phyloP scores from a whole-genome alignment of 2,329 filamentous ascomycete species.

The Fusarium sp. region DNA sequence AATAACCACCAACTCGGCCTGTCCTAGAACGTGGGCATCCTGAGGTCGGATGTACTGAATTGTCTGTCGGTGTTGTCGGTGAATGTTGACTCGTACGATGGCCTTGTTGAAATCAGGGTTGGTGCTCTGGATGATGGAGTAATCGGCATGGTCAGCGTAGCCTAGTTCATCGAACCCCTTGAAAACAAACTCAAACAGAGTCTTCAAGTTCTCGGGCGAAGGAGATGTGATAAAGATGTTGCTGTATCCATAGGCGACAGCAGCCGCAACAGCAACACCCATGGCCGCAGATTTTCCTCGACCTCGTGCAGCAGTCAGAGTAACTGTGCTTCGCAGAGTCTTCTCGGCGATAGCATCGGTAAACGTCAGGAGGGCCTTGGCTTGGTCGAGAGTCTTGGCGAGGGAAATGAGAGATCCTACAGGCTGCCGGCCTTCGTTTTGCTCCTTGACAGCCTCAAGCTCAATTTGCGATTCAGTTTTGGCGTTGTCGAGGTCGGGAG shows the following conservation, averaged over 20 bases:
- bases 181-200: constrained; percentile 97
- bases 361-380: constrained; percentile 95
- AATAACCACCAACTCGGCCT: constrained; percentile 94
- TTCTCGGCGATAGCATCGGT: constrained; percentile 97
- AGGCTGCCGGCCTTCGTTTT: constrained; percentile 83
- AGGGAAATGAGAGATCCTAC: constrained; percentile 85
- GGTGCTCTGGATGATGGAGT: constrained; percentile 97
- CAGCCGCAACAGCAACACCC: constrained; percentile 92
- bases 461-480: constrained; percentile 77
- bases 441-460: constrained; percentile 87
- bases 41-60: constrained; percentile 99
- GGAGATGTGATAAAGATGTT: constrained; percentile 99
- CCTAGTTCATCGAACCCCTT: constrained; percentile 96
- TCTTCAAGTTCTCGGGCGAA: constrained; percentile 98
- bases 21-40: constrained; percentile 92
- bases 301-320: constrained; percentile 91
- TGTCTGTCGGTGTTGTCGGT: constrained; percentile 93
- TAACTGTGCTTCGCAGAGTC: constrained; percentile 91
- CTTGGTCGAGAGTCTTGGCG: constrained; percentile 92
- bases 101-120: constrained; percentile 99
- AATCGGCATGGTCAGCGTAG: constrained; percentile 95
- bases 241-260: constrained; percentile 94
- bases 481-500: constrained; percentile 76
- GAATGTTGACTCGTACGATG: constrained; percentile 95
- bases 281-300: constrained; percentile 96